Percentiles rank a stretch among this genome's conserved stretches.
phyloP scores from a whole-genome alignment of 2,329 filamentous ascomycete genomes.

The Whalleya microplaca region DNA sequence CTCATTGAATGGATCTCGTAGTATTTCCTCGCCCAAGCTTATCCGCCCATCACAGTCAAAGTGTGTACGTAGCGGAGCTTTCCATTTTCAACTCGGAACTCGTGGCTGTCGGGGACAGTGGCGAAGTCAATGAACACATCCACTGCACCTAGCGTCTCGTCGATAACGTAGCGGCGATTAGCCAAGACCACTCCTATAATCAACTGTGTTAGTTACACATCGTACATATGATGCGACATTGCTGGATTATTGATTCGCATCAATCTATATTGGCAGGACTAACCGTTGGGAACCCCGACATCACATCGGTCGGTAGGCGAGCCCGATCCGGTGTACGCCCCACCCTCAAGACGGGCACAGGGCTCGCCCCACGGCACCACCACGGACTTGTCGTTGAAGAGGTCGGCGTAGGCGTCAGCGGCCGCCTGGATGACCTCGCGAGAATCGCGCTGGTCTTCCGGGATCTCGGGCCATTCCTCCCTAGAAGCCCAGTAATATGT shows the following conservation, averaged over 20 bases:
- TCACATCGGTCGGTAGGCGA: constrained; percentile 37
- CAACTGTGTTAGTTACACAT: background rate
- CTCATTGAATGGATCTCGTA: background rate
- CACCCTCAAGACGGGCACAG: constrained; percentile 43
- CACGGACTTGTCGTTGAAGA: constrained; percentile 42
- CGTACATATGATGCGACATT: too few relatives aligned
- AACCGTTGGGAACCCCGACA: constrained; percentile 41
- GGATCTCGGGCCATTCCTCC: constrained; percentile 41
- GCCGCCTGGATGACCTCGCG: constrained; percentile 42
- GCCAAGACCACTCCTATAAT: constrained; percentile 30
- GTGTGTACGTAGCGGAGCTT: constrained; percentile 40
- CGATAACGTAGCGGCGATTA: constrained; percentile 37
- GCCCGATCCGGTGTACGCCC: constrained; percentile 39
- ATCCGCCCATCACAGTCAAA: constrained; percentile 37
- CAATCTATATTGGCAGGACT: constrained; percentile 1
- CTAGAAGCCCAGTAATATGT: constrained; percentile 40
- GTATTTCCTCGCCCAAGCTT: background rate
- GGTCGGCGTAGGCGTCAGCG: constrained; percentile 42
- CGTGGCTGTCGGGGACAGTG: constrained; percentile 39
- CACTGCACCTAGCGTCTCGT: constrained; percentile 36
- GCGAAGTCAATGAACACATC: constrained; percentile 39
- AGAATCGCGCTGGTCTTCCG: constrained; percentile 36
- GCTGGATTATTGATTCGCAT: background rate
- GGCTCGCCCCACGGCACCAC: constrained; percentile 43
- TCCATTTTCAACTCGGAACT: constrained; percentile 40